Percentiles rank a stretch among this genome's conserved stretches.
Evolutionary conservation across 2,329 filamentous ascomycete genomes (phyloP).

Genomic region (Penicillium italicum): DNA sequence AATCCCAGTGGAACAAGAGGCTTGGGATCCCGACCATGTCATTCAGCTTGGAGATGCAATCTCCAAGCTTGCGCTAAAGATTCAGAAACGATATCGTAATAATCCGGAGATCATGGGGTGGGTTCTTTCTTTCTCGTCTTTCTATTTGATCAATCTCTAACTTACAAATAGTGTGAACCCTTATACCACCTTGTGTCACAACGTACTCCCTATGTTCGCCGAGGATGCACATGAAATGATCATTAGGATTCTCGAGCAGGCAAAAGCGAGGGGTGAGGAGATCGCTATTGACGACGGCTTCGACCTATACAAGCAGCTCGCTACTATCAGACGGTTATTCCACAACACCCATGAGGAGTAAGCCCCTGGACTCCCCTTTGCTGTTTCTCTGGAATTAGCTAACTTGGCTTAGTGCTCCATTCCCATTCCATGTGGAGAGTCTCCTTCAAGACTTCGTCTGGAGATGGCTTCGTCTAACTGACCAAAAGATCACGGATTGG

Average conservation of each 20-base stretch:
- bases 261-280: slow-evolving; percentile 66
- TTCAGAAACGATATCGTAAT: slow-evolving; percentile 86
- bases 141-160: slow-evolving; percentile 16
- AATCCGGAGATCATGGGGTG: slow-evolving; percentile 81
- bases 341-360: slow-evolving; percentile 65
- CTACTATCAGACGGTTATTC: slow-evolving; percentile 79
- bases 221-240: slow-evolving; percentile 84
- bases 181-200: slow-evolving; percentile 70
- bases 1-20: slow-evolving; percentile 72
- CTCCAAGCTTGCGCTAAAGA: slow-evolving; percentile 78
- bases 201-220: slow-evolving; percentile 85
- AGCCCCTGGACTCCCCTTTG: slow-evolving; percentile 13
- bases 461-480: slow-evolving; percentile 84
- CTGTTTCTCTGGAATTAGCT: slow-evolving; percentile 4
- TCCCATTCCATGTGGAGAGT: slow-evolving; percentile 83
- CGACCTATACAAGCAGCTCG: slow-evolving; percentile 83
- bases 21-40: slow-evolving; percentile 89
- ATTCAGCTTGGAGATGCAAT: slow-evolving; percentile 84
- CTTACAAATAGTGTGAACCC: slow-evolving; percentile 49
- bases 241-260: slow-evolving; percentile 70
- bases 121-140: slow-evolving; percentile 48
- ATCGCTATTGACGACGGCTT: slow-evolving; percentile 90
- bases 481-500: slow-evolving; percentile 74
- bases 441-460: slow-evolving; percentile 89
- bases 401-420: slow-evolving; percentile 51